Conservation (phyloP, 148 eudicot species). For the Vaccinium darrowii region DNA sequence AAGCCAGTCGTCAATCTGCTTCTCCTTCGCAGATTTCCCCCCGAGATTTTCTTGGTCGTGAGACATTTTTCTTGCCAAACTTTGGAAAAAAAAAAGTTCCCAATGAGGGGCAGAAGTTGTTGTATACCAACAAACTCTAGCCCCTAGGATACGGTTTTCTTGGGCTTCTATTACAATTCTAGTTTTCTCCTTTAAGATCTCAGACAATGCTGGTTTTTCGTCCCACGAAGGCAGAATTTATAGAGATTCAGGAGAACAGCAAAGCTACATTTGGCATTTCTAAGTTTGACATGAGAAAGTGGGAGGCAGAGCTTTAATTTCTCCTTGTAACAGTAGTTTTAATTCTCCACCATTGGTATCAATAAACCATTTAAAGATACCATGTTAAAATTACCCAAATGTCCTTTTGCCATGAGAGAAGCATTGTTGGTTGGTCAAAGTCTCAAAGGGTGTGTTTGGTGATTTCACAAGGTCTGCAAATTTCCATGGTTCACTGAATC, state of each 20-base stretch:
- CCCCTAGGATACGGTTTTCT: not conserved
- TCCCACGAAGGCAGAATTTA: not conserved
- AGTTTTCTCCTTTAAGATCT: not conserved
- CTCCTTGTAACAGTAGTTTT: not conserved
- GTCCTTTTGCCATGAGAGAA: not conserved
- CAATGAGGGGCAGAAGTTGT: not conserved
- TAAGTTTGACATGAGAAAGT: not conserved
- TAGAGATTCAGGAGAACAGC: not conserved
- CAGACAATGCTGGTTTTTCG: not conserved
- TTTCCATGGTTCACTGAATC: not conserved
- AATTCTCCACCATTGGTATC: not conserved
- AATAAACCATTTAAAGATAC: not conserved
- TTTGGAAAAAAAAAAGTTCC: not conserved
- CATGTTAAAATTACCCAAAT: not conserved
- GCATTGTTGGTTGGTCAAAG: not conserved
- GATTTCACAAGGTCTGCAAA: not conserved
- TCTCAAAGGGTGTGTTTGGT: not conserved
- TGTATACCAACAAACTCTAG: not conserved
- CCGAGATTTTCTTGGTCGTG: not conserved
- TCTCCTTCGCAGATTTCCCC: slow-evolving; percentile 3
- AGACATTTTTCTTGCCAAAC: not conserved
- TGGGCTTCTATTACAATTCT: not conserved
- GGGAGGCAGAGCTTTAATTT: not conserved
- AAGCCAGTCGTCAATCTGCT: slow-evolving; percentile 14
- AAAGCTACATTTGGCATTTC: not conserved